phyloP scores from a whole-genome alignment of 257 asterid species.

The Solanum dulcamara region DNA sequence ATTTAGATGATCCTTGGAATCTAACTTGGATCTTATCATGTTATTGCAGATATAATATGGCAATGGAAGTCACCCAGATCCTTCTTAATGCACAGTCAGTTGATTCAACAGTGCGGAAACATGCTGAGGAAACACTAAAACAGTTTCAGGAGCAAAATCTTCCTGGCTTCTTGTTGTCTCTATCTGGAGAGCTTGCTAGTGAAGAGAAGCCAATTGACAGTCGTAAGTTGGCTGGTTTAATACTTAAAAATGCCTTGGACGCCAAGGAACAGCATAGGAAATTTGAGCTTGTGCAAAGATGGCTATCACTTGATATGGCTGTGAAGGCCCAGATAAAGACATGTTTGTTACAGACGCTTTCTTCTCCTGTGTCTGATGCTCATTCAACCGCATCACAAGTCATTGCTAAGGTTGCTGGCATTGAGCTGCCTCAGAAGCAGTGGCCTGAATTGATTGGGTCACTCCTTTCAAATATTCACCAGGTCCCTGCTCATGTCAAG shows the following conservation, averaged over 20 bases:
- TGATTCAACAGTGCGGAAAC: slow-evolving; percentile 61
- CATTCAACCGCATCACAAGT: slow-evolving; percentile 82
- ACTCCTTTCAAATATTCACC: slow-evolving; percentile 60
- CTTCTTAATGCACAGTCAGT: slow-evolving; percentile 72
- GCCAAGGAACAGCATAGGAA: slow-evolving; percentile 80
- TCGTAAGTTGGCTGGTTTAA: slow-evolving; percentile 71
- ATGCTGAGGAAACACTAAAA: slow-evolving; percentile 61
- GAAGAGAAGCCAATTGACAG: slow-evolving; percentile 80
- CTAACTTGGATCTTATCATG: background rate
- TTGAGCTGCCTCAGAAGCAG: slow-evolving; percentile 76
- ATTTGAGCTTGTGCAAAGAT: slow-evolving; percentile 59
- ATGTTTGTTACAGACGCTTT: slow-evolving; percentile 63
- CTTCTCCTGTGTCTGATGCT: slow-evolving; percentile 53
- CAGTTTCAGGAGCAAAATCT: slow-evolving; percentile 92
- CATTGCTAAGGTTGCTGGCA: slow-evolving; percentile 74
- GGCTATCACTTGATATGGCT: slow-evolving; percentile 58
- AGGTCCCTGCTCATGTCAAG: slow-evolving; percentile 65
- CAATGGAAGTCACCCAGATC: slow-evolving; percentile 80
- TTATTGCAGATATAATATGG: slow-evolving; percentile 35
- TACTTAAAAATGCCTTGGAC: slow-evolving; percentile 75
- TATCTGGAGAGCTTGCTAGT: slow-evolving; percentile 64
- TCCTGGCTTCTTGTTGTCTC: slow-evolving; percentile 56
- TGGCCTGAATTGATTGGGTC: slow-evolving; percentile 84
- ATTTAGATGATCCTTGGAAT: background rate
- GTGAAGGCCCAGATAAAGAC: slow-evolving; percentile 63